A percentile compares a stretch with the other conserved stretches of the same genome.
phyloP scores from a whole-genome alignment of 352 stramenopile species.

The Aphanomyces euteiches region DNA sequence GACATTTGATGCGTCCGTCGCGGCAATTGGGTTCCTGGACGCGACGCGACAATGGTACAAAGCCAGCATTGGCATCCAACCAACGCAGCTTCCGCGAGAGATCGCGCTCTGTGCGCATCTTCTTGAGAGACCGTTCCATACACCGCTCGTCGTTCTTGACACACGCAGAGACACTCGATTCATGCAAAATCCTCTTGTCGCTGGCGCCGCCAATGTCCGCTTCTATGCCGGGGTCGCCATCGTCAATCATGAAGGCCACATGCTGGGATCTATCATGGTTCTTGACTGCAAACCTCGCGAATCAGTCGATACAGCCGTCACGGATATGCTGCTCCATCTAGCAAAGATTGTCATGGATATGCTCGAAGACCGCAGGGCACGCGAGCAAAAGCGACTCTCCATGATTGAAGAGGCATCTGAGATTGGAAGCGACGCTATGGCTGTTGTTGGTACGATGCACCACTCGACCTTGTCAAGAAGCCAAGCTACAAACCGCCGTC shows the following conservation, averaged over 20 bases:
- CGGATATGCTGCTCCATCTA: conserved; percentile 68
- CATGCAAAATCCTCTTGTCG: conserved; percentile 80
- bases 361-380: conserved; percentile 30
- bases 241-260: conserved; percentile 45
- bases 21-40: conserved; percentile 64
- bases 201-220: conserved; percentile 81
- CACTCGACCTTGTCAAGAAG: not conserved
- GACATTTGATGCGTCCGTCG: conserved; percentile 55
- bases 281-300: conserved; percentile 59
- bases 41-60: conserved; percentile 68
- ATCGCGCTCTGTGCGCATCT: conserved; percentile 64
- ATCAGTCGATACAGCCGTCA: conserved; percentile 44
- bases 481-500: conserved; percentile 22
- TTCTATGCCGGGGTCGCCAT: conserved; percentile 89
- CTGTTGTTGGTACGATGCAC: not conserved
- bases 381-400: conserved; percentile 10
- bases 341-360: conserved; percentile 53
- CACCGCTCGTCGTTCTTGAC: conserved; percentile 79
- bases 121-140: conserved; percentile 36
- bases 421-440: not conserved
- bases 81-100: conserved; percentile 53
- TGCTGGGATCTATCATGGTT: conserved; percentile 74
- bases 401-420: conserved; percentile 17
- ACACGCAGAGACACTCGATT: conserved; percentile 83
- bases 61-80: conserved; percentile 58